Evolutionary conservation across 495 filamentous ascomycete species (phyloP).

Genomic region (Penicillium waksmanii): DNA sequence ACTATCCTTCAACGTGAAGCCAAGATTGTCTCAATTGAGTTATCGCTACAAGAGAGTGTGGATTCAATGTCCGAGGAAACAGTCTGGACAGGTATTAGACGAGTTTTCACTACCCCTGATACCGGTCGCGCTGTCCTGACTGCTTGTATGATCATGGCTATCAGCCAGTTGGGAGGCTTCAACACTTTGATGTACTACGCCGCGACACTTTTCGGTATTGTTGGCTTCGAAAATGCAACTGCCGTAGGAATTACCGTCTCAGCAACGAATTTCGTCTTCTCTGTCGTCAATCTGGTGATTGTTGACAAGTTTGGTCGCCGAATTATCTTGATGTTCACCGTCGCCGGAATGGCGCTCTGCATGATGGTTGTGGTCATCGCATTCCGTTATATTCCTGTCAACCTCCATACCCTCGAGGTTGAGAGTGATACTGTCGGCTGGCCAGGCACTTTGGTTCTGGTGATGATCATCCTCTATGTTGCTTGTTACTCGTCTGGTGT

Average conservation of each 20-base stretch:
- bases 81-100: constrained; percentile 42
- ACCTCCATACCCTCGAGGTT: constrained; percentile 37
- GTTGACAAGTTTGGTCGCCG: constrained; percentile 54
- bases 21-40: constrained; percentile 42
- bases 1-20: constrained; percentile 39
- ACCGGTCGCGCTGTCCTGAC: constrained; percentile 52
- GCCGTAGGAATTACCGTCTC: constrained; percentile 55
- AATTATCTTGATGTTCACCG: constrained; percentile 47
- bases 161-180: constrained; percentile 50
- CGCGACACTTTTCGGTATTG: constrained; percentile 53
- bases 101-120: constrained; percentile 39
- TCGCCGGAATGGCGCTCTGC: constrained; percentile 47
- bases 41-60: constrained; percentile 38
- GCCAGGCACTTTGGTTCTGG: constrained; percentile 46
- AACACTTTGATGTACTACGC: constrained; percentile 56
- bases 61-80: constrained; percentile 31
- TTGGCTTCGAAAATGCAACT: constrained; percentile 54
- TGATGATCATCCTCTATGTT: constrained; percentile 50
- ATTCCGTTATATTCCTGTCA: constrained; percentile 54
- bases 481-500: constrained; percentile 49
- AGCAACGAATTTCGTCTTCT: constrained; percentile 57
- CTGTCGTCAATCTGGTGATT: constrained; percentile 48
- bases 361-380: constrained; percentile 48
- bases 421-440: constrained; percentile 30
- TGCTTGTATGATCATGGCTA: constrained; percentile 50